Base-by-base conservation (phyloP, 2,329 filamentous ascomycete species). In the Trichoderma afroharzianum region DNA sequence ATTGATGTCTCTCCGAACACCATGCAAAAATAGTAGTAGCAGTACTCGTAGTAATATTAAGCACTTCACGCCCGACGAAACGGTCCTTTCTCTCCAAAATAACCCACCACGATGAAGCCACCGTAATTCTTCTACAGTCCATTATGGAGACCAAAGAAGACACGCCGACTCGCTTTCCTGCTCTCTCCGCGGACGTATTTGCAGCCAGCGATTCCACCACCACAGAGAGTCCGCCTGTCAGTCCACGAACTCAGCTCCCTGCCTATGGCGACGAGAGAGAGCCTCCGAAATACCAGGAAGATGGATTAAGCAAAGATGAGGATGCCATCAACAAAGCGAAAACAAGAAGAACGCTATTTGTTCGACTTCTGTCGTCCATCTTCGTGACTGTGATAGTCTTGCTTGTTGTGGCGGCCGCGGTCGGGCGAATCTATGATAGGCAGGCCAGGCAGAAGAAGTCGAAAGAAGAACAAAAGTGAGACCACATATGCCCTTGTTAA, bases 371-470 rank as follows among this genome's bases (percentile, higher is more conserved):
- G 53, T 69, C 76, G 2, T 76, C 75, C 6, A 72, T 77, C 3
- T 76, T 78, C 33, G 73, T 77, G 64, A 71, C 74, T 4, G 73
- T 76, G 6, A 68, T 78, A 8, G 76, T 78, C 4, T 73, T 74
- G 0, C 70, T 78, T 7, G 72, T 77, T 15, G 74, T 77, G 2
- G 76, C 76, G 7, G 76, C 75, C 21, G 76, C 75, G 6, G 74
- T 78, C 9, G 74, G 72, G 21, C 74, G 72, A 66, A 76, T 77
- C 3, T 33, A 71, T 6, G 28, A 59, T 28, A 36, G 50, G 24
- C 53, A 70, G 36, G 50, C 55, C 24, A 55, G 53, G 36, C 53
- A 47, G 33, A 63, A 55, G 63, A 50, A 61, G 33, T 26, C 14
- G 24, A 33, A 28, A 18, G 21, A 57, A 14, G 28, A 64, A 24